Base-by-base conservation (phyloP, 805 yeast species). In the Ogataea methylovora region DNA sequence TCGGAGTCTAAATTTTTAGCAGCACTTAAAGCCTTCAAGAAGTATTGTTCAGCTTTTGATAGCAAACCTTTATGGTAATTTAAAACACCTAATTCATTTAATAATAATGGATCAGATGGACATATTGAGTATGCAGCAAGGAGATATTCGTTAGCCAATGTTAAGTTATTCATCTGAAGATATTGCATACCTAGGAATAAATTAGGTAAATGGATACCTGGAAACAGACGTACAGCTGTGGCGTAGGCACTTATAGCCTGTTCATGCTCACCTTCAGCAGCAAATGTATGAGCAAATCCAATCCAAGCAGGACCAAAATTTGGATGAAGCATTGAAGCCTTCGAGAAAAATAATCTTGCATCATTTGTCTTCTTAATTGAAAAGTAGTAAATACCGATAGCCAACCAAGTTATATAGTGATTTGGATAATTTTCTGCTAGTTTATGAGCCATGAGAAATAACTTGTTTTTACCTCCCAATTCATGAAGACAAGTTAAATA, bases 201-300 rank as follows among this genome's bases (percentile, higher is more conserved):
- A 49, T 83, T 77, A 2, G 98, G 97, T 30, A 88, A 60, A 54
- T 92, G 97, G 4, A 88, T 79, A 1, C 95, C 94, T 0, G 88
- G 87, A 49, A 92, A 92, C 28, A 88, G 68, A 41, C 96, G 65
- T 1, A 95, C 86, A 0, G 97, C 97, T 10, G 95, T 88, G 2
- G 97, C 88, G 58, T 88, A 92, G 0, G 97, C 97, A 37, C 96
- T 82, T 16, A 92, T 82, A 2, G 97, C 97, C 58, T 92, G 97
- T 55, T 92, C 99, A 55, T 92, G 97, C 58, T 92, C 99, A n/a
- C 96, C 94, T 55, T 92, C 98, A 3, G 84, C 80, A 0, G 96
- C 96, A 71, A 88, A 92, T 0, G 97, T 88, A 51, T 90, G 97
- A 1, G 97, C 97, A 62, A 92, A 92, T 3, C 97, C 98, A 23